Percentiles rank a stretch among this genome's conserved stretches.
These are phyloP conservation scores for Phoma sp. DNA, from an alignment of 2,329 filamentous ascomycete species.

Conservation along the genomic window DNA sequence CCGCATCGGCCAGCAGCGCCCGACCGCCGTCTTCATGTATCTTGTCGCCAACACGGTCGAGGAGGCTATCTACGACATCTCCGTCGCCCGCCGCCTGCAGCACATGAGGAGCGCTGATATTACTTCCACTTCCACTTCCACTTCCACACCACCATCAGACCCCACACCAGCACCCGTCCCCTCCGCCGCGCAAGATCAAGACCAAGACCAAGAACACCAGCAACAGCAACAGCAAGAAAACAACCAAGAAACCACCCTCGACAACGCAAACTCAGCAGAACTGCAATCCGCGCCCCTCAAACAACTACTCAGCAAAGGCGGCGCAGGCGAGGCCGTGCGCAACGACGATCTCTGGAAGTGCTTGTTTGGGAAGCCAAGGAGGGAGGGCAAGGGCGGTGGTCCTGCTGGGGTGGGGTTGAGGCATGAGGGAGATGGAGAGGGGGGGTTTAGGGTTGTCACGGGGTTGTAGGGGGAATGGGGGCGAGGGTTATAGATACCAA, in stretches of 20 bases:
- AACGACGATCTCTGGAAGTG: constrained; percentile 87
- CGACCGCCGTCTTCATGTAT: constrained; percentile 96
- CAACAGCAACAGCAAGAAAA: too few species aligned
- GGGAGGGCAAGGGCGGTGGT: neutral
- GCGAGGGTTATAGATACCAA: too few species aligned
- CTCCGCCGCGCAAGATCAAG: constrained; percentile 57
- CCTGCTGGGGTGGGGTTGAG: neutral
- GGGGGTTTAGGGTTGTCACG: constrained; percentile 1
- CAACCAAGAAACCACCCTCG: constrained; percentile 58
- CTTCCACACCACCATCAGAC: too few species aligned
- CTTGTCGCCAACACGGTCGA: constrained; percentile 90
- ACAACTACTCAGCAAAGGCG: constrained; percentile 72
- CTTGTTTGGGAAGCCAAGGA: constrained; percentile 70
- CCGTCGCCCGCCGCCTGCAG: constrained; percentile 76
- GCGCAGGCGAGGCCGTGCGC: constrained; percentile 79
- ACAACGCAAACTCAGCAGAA: constrained; percentile 84
- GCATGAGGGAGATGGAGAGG: neutral
- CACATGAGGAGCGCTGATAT: constrained; percentile 65
- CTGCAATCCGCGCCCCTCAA: constrained; percentile 74
- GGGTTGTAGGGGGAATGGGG: constrained; percentile 55
- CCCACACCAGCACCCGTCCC: too few species aligned
- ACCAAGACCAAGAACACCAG: too few species aligned
- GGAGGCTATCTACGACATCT: constrained; percentile 87
- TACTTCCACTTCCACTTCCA: neutral
- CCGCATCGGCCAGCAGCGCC: constrained; percentile 85